Evolutionary conservation across 495 filamentous ascomycete species (phyloP).

Genomic region (Aspergillus bertholletiae): DNA sequence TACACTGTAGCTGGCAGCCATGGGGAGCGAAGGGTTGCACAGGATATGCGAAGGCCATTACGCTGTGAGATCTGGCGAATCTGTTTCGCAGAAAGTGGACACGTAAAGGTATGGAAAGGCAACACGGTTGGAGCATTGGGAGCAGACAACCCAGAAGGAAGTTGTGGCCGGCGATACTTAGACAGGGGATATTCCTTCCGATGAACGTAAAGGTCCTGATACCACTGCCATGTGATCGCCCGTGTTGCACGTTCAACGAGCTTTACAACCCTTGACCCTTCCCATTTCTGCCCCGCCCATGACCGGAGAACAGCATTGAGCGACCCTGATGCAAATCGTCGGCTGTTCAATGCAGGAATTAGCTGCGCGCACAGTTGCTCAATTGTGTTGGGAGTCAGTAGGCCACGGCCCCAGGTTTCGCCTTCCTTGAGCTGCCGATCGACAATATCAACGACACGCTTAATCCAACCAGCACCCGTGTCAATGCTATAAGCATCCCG

Average conservation of each 20-base stretch:
- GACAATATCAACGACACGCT: conserved; percentile 92
- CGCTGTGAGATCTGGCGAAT: conserved; percentile 94
- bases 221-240: conserved; percentile 79
- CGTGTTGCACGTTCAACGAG: conserved; percentile 82
- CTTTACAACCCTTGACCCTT: conserved; percentile 82
- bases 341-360: conserved; percentile 27
- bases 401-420: conserved; percentile 78
- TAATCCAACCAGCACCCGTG: conserved; percentile 77
- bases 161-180: conserved; percentile 69
- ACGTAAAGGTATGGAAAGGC: conserved; percentile 99
- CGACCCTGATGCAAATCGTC: conserved; percentile 25
- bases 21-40: conserved; percentile 74
- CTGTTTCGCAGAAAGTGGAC: conserved; percentile 87
- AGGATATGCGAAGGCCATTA: conserved; percentile 91
- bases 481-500: conserved; percentile 63
- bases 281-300: conserved; percentile 79
- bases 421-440: conserved; percentile 87
- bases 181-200: conserved; percentile 51
- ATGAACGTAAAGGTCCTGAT: conserved; percentile 74
- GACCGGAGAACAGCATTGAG: conserved; percentile 49
- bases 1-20: conserved; percentile 86
- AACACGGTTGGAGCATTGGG: conserved; percentile 92
- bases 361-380: conserved; percentile 51
- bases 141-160: conserved; percentile 71
- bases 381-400: conserved; percentile 54